Evolutionary conservation across 2,329 filamentous ascomycete genomes (phyloP), one percentile per base, ranked within the genome.

Genomic region (Knufia fluminis): DNA sequence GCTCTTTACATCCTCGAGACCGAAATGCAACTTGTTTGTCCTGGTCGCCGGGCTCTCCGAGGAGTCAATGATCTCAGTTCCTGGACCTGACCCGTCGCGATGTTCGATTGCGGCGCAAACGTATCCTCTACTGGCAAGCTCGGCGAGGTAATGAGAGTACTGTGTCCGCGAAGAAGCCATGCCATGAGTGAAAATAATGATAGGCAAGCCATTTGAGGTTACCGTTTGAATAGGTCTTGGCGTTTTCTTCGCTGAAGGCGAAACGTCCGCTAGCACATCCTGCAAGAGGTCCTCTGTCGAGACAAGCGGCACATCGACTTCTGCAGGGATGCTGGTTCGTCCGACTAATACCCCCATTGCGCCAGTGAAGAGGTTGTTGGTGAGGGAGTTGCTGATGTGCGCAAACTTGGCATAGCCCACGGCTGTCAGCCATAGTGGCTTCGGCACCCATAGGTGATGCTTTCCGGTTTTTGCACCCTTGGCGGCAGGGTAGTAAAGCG

Each of bases 181-280:
- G n/a, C 57, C 57, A 38, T 59, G 57, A 10, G 56, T 55, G 49
- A 59, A 59, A 16, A 59, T 50, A 42, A 59, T 53, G 46, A 59
- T 50, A 3, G 57, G 57, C 17, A 55, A 50, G 19, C 50, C 53
- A 38, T 19, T 28, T 35, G 32, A 16, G 23, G 33, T 36, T 36
- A n/a, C 33, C 6, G 28, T 7, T 7, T 31, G 7, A 14, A 31
- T 14, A 14, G 28, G 7, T 31, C 7, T 14, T 7, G 28, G 14
- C 14, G 28, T 31, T 7, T 31, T 14, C 28, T 31, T 31, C 28
- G 28, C 28, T 14, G 28, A 31, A 14, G 28, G 14, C 14, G 28
- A 31, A 14, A 14, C 7, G 28, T 14, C 14, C 7, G 9, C 9
- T n/a, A 14, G n/a, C 22, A 33, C 1, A 4, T 42, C 46, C 39